Conservation (phyloP, 2,329 filamentous ascomycete species). For the Cordyceps cicadae region DNA sequence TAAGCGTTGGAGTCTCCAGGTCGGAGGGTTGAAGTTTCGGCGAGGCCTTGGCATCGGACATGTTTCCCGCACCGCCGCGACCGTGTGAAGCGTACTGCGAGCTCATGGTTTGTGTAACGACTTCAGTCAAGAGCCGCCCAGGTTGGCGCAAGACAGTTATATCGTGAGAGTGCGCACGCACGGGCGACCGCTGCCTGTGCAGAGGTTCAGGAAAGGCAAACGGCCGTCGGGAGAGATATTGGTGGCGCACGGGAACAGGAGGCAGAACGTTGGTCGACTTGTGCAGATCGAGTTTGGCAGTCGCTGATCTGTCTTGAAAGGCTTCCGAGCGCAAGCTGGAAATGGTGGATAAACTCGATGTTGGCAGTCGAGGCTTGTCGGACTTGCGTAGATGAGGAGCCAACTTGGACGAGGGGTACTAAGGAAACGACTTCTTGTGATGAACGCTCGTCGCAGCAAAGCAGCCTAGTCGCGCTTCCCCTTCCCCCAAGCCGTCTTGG, state of each 20-base stretch:
- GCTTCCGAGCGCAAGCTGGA: background rate
- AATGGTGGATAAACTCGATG: background rate
- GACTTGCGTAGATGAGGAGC: background rate
- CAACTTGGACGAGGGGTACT: background rate
- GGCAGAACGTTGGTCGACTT: background rate
- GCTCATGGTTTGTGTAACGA: constrained; percentile 26
- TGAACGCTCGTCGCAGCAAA: background rate
- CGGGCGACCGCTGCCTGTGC: background rate
- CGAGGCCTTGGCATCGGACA: constrained; percentile 41
- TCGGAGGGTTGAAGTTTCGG: constrained; percentile 51
- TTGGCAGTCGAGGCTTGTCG: background rate
- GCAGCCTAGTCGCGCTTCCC: background rate
- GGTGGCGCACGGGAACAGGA: background rate
- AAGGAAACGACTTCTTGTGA: background rate
- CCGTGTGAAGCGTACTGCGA: constrained; percentile 53
- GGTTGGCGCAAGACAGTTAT: background rate
- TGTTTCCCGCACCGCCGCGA: constrained; percentile 72
- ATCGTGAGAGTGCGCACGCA: background rate
- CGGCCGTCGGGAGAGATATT: background rate
- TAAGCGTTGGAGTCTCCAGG: constrained; percentile 75
- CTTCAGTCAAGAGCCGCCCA: background rate
- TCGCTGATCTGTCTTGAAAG: background rate
- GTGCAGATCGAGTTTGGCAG: background rate
- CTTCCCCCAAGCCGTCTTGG: too few species aligned
- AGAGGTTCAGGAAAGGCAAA: background rate